Evolutionary conservation across 176 grass and related monocot species (phyloP).

Genomic region (Thalia dealbata): DNA sequence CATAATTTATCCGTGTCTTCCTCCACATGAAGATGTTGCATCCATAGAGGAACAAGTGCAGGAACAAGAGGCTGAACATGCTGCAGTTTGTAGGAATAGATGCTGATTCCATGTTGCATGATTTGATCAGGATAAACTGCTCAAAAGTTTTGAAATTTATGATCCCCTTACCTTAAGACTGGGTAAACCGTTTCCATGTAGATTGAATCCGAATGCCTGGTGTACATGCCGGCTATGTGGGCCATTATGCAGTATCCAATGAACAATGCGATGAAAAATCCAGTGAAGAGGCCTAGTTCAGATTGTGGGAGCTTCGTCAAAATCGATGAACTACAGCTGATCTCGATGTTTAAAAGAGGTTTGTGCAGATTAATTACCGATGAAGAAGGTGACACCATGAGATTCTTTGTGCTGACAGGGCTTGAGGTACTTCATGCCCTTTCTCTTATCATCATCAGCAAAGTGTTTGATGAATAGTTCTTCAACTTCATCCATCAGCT

Average conservation of each 20-base stretch:
- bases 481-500: slow-evolving; percentile 80
- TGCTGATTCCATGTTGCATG: not conserved
- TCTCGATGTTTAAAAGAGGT: not conserved
- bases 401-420: slow-evolving; percentile 77
- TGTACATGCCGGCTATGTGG: slow-evolving; percentile 77
- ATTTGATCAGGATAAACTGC: not conserved
- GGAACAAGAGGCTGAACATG: slow-evolving; percentile 93
- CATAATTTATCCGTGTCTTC: slow-evolving; percentile 82
- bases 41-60: slow-evolving; percentile 91
- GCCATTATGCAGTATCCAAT: slow-evolving; percentile 90
- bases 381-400: slow-evolving; percentile 81
- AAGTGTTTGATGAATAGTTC: slow-evolving; percentile 81
- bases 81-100: slow-evolving; percentile 24
- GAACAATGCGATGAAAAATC: slow-evolving; percentile 65
- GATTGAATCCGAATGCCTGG: slow-evolving; percentile 55
- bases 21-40: slow-evolving; percentile 99
- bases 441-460: slow-evolving; percentile 56
- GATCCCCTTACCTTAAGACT: slow-evolving; percentile 51
- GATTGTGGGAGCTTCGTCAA: not conserved
- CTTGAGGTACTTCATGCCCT: slow-evolving; percentile 94
- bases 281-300: slow-evolving; percentile 71
- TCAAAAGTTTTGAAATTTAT: not conserved
- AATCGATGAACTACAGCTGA: not conserved
- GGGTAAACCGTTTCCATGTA: slow-evolving; percentile 98
- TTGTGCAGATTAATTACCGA: slow-evolving; percentile 34